phyloP scores from a whole-genome alignment of 2,329 filamentous ascomycete species.

The Paraphaeosphaeria minitans region DNA sequence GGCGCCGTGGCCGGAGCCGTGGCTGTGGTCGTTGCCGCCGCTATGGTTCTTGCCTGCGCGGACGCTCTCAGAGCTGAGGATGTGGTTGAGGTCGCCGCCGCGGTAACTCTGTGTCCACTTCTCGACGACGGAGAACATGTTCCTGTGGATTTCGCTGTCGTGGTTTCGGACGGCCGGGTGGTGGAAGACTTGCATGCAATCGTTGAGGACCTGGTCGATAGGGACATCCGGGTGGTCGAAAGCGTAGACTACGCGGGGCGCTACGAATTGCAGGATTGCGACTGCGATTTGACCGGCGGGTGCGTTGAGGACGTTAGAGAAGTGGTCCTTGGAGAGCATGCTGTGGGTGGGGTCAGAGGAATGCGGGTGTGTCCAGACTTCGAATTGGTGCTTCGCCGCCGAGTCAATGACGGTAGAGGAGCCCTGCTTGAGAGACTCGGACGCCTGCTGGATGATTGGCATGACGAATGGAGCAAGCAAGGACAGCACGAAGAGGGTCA shows the following conservation, averaged over 20 bases:
- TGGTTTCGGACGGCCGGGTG: conserved; percentile 84
- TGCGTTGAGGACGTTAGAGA: conserved; percentile 56
- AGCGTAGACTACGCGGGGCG: conserved; percentile 85
- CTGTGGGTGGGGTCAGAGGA: conserved; percentile 58
- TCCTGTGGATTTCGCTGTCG: conserved; percentile 76
- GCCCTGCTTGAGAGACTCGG: conserved; percentile 81
- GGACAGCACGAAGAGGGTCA: conserved; percentile 90
- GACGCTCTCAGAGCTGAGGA: conserved; percentile 85
- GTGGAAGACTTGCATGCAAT: conserved; percentile 84
- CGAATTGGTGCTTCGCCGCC: conserved; percentile 56
- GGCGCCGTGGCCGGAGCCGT: conserved; percentile 37
- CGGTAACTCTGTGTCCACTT: conserved; percentile 77
- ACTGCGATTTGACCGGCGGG: conserved; percentile 56
- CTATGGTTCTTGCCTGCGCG: conserved; percentile 80
- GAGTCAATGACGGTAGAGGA: conserved; percentile 71
- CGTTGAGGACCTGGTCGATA: conserved; percentile 80
- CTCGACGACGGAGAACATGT: conserved; percentile 87
- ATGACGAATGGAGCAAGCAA: conserved; percentile 89
- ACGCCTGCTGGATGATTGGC: conserved; percentile 87
- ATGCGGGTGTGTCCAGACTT: conserved; percentile 55
- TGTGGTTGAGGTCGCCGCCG: conserved; percentile 68
- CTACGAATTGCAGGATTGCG: conserved; percentile 78
- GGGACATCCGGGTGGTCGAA: conserved; percentile 88
- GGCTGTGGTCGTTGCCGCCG: conserved; percentile 40
- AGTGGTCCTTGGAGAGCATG: conserved; percentile 59